phyloP scores from a whole-genome alignment of 192 early-diverging fungal species.

The Anaeromyces robustus region DNA sequence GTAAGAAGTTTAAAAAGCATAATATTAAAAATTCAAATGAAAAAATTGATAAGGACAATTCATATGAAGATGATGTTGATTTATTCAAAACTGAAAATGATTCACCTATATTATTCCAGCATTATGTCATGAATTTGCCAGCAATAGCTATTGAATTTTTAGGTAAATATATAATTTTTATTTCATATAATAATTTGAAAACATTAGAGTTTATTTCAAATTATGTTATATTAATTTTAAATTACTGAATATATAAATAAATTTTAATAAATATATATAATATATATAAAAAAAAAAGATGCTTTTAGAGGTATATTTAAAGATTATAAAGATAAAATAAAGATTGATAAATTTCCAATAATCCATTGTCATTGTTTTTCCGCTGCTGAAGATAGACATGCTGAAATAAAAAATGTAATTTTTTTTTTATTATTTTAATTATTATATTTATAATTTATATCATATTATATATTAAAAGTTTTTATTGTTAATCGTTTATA shows the following conservation, averaged over 20 bases:
- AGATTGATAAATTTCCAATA: constrained; percentile 46
- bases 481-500: not conserved
- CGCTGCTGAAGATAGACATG: constrained; percentile 47
- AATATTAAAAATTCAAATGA: not conserved
- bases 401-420: constrained; percentile 7
- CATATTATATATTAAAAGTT: too few species aligned
- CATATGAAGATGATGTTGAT: constrained; percentile 1
- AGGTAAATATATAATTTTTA: constrained; percentile 19
- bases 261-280: too few species aligned
- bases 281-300: constrained; percentile 26
- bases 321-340: constrained; percentile 22
- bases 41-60: constrained; percentile 7
- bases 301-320: constrained; percentile 71
- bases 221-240: too few species aligned
- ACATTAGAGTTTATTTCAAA: not conserved
- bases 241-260: too few species aligned
- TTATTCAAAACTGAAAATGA: constrained; percentile 4
- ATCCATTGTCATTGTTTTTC: constrained; percentile 96
- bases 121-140: constrained; percentile 98
- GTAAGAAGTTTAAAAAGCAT: constrained; percentile 10
- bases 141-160: constrained; percentile 93
- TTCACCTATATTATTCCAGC: constrained; percentile 49
- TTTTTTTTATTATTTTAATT: too few species aligned
- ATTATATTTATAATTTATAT: too few species aligned
- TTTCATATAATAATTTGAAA: not conserved